These are phyloP conservation scores for Pythium plurisporium DNA, from an alignment of 352 stramenopile genomes.

Conservation along the genomic window DNA sequence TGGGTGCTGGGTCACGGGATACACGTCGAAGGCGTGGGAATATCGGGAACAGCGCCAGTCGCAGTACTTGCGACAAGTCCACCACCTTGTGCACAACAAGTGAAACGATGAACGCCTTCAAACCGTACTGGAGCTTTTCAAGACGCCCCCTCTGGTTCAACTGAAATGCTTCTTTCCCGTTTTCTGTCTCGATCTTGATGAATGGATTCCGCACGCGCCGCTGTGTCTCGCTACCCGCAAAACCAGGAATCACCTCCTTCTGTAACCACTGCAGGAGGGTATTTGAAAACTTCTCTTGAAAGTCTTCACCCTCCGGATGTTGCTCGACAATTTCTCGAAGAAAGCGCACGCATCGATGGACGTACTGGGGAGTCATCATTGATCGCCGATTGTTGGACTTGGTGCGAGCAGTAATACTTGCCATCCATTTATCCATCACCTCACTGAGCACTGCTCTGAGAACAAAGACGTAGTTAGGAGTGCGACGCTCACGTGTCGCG, in stretches of 20 bases:
- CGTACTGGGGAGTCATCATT: slow-evolving; percentile 78
- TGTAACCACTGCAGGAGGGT: slow-evolving; percentile 82
- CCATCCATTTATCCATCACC: slow-evolving; percentile 89
- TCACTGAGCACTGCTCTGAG: slow-evolving; percentile 77
- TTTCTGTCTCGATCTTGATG: slow-evolving; percentile 65
- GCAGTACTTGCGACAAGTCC: slow-evolving; percentile 78
- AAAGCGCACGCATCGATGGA: slow-evolving; percentile 80
- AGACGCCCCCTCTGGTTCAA: slow-evolving; percentile 81
- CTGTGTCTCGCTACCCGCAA: slow-evolving; percentile 69
- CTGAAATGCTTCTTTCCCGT: slow-evolving; percentile 76
- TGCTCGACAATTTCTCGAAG: slow-evolving; percentile 82
- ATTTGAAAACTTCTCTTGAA: slow-evolving; percentile 82
- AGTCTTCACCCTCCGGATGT: slow-evolving; percentile 80
- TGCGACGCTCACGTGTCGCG: slow-evolving; percentile 67
- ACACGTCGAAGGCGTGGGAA: slow-evolving; percentile 69
- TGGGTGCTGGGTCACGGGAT: slow-evolving; percentile 69
- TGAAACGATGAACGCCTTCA: slow-evolving; percentile 83
- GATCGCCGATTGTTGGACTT: slow-evolving; percentile 72
- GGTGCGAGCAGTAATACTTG: slow-evolving; percentile 51
- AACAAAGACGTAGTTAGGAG: slow-evolving; percentile 85
- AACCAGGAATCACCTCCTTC: slow-evolving; percentile 80
- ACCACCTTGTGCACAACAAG: slow-evolving; percentile 82
- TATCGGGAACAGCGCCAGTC: slow-evolving; percentile 75
- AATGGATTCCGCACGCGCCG: slow-evolving; percentile 82
- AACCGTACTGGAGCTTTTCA: slow-evolving; percentile 79